Conservation (phyloP, 331 rosid genomes). For the Dryas integrifolia region DNA sequence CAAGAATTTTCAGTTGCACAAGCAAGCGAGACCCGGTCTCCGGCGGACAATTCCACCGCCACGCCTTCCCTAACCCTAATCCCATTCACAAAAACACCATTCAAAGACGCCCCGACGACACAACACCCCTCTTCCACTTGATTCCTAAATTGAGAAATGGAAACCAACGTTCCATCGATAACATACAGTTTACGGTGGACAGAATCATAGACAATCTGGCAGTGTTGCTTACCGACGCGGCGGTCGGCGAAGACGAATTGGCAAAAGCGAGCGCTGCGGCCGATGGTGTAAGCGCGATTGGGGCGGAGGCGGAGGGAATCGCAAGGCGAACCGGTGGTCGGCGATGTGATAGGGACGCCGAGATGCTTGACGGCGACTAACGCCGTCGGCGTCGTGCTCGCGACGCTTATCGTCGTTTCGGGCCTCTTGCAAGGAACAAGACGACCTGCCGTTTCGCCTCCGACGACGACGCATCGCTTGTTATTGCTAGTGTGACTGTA, state of each 20-base stretch:
- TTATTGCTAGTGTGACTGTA: neutral
- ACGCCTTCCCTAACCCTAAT: conserved; percentile 36
- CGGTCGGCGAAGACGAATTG: conserved; percentile 50
- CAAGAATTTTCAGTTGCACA: conserved; percentile 40
- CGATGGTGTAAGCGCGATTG: conserved; percentile 50
- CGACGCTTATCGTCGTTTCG: neutral
- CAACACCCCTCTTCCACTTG: conserved; percentile 8
- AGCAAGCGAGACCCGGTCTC: conserved; percentile 60
- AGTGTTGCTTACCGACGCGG: conserved; percentile 61
- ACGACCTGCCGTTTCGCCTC: neutral
- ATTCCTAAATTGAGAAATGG: conserved; percentile 36
- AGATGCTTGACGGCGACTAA: conserved; percentile 21
- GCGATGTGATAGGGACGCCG: conserved; percentile 24
- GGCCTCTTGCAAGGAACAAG: neutral
- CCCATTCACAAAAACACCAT: conserved; percentile 68
- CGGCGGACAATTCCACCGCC: conserved; percentile 46
- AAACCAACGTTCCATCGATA: conserved; percentile 32
- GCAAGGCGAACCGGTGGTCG: conserved; percentile 11
- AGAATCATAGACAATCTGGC: conserved; percentile 55
- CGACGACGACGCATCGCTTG: neutral
- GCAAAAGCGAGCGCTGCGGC: conserved; percentile 44
- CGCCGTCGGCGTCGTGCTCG: neutral
- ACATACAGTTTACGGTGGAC: conserved; percentile 45
- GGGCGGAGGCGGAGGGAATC: conserved; percentile 37
- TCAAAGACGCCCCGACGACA: conserved; percentile 44